These are phyloP conservation scores for Teratosphaeria zuluensis DNA, from an alignment of 2,329 filamentous ascomycete genomes.

Conservation along the genomic window DNA sequence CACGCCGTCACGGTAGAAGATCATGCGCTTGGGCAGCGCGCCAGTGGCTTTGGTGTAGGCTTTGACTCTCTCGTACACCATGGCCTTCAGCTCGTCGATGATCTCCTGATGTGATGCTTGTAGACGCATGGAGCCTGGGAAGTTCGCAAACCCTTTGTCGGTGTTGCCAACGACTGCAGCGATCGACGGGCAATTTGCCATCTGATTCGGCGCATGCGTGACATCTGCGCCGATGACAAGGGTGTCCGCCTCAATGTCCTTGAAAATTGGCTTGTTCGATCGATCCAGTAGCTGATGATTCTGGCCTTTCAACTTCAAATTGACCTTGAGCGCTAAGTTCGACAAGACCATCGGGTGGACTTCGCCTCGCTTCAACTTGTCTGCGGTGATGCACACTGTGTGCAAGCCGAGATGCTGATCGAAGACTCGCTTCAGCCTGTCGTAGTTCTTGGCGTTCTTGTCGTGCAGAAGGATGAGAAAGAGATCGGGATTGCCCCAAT, in stretches of 20 bases:
- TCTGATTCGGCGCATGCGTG: background rate
- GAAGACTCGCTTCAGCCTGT: background rate
- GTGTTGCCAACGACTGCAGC: constrained; percentile 3
- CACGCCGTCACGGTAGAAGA: constrained; percentile 29
- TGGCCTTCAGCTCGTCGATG: constrained; percentile 1
- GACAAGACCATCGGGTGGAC: background rate
- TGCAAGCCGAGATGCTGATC: constrained; percentile 1
- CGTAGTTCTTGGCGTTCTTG: background rate
- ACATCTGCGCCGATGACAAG: constrained; percentile 2
- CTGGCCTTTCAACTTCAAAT: background rate
- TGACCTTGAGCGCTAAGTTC: constrained; percentile 2
- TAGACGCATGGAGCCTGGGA: constrained; percentile 24
- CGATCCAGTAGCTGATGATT: background rate
- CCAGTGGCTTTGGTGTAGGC: background rate
- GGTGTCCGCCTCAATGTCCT: background rate
- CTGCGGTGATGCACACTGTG: constrained; percentile 1
- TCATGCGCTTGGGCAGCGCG: constrained; percentile 5
- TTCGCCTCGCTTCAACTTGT: background rate
- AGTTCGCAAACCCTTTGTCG: constrained; percentile 15
- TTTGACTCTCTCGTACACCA: background rate
- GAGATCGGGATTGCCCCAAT: background rate
- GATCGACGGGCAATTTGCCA: background rate
- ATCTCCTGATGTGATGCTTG: constrained; percentile 13
- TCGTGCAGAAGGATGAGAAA: background rate
- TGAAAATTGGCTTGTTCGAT: background rate